Conservation (phyloP, 2,329 filamentous ascomycete genomes). For the Ceratocystis cacaofunesta region DNA sequence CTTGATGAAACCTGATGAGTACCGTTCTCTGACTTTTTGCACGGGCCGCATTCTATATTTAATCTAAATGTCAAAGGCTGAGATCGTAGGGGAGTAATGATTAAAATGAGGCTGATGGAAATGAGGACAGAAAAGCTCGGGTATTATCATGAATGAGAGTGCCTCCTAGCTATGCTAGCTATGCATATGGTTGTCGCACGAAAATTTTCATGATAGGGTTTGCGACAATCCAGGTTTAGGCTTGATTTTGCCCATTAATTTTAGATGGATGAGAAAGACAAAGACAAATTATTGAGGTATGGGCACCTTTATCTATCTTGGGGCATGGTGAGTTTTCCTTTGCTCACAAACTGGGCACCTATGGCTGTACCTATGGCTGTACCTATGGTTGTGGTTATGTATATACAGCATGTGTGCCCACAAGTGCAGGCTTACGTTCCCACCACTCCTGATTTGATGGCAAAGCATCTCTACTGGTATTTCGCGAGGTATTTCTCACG, state of each 20-base stretch:
- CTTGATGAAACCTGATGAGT: neutral
- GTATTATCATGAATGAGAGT: neutral
- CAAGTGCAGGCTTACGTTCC: too few species aligned
- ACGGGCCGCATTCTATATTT: neutral
- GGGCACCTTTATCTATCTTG: neutral
- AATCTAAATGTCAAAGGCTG: neutral
- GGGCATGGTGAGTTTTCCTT: too few species aligned
- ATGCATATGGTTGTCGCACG: neutral
- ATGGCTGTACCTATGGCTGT: too few species aligned
- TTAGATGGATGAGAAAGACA: neutral
- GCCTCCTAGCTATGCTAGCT: neutral
- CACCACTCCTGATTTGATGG: neutral
- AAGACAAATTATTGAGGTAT: neutral
- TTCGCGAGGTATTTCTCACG: neutral
- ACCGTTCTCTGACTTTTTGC: neutral
- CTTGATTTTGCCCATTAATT: neutral
- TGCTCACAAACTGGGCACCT: too few species aligned
- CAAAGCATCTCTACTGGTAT: neutral
- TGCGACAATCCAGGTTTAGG: neutral
- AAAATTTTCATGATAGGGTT: neutral
- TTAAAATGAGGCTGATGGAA: neutral
- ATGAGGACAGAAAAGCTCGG: neutral
- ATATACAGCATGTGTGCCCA: too few species aligned
- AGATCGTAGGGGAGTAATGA: neutral
- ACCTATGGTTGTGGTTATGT: too few species aligned